Evolutionary conservation across 2,329 filamentous ascomycete genomes (phyloP), one percentile per base, ranked within the genome.

Genomic region (Rutstroemia sp.): DNA sequence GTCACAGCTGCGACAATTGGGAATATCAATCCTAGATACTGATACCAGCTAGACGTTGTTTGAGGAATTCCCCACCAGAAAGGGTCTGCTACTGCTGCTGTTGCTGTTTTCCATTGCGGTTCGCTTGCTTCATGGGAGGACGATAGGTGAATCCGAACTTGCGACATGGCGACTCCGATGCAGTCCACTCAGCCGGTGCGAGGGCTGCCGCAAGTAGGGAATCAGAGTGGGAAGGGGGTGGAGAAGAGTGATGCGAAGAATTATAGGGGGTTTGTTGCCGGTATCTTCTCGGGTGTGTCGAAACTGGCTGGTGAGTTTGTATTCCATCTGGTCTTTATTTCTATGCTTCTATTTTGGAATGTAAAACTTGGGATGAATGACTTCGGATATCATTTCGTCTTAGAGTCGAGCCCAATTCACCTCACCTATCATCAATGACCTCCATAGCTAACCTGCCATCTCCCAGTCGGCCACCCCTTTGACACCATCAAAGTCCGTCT

Each of bases 401-500:
- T n/a, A 14, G 12, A 12, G 27, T 27, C 3, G 23, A 23, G 4
- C 23, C 27, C 27, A 30, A 30, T 30, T 30, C 8, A 30, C 10
- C 27, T 30, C 8, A 30, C 10, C 27, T 30, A 30, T 30, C 27
- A 30, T 8, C 27, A 30, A 30, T 30, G 27, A 30, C 10, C 27
- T 30, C 27, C 9, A 30, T 30, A 30, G 17, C 52, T 55, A 50
- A 55, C 17, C 10, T 25, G 0, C 19, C n/a, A 19, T 17, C 27
- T 10, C n/a, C 42, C n/a, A 70, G 68, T 86, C 67, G 83, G 83
- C 57, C 83, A 86, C 67, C 83, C 89, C 23, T 97, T 99, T 75
- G 94, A 99, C 73, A 97, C 94, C 0, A 83, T 99, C 71, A 99
- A 99, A 74, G 92, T 97, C 54, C 89, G 94, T 34, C 78, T 99